Evolutionary conservation across 1,284 basidiomycete species (phyloP), one percentile per base, ranked within the genome.

Genomic region (Puccinia novopanici): DNA sequence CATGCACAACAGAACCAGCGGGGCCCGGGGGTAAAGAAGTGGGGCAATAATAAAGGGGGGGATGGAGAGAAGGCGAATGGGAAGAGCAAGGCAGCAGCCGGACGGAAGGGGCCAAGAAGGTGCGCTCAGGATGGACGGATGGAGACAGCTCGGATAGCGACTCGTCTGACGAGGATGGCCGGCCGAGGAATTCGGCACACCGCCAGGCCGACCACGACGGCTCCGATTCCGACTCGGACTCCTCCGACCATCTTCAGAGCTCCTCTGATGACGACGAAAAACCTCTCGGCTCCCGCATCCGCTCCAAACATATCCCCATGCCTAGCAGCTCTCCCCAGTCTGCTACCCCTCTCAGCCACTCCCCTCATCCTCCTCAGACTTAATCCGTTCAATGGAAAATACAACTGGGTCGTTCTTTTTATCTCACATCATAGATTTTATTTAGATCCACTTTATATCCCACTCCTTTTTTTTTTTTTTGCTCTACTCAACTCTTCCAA

Each of bases 241-340:
- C 67, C 27, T 42, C 63, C 24, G 55, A 57, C 27, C 19, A n/a
- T 19, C 52, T 22, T 8, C 52, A 54, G 52, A 54, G 52, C 52
- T 54, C 52, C 22, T 54, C 52, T 30, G 73, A 75, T 40, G 73
- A 75, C 40, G 73, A 75, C 30, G 73, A 75, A 75, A 75, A 75
- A 75, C 73, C 73, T 5, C 55, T 75, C 17, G 73, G 73, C 2
- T 61, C 45, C n/a, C 54, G 57, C 22, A 75, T 75, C 30, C 52
- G 22, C 22, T 54, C 52, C 22, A 54, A 54, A 54, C 52, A 54
- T 19, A 54, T 54, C 52, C 5, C 52, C 22, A 54, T 48, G 8
- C 52, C 22, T 54, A 17, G 22, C 22, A 17, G 8, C 19, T 54
- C 22, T 19, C 52, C 22, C 52, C 52, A 34, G 34, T 34, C 34